Conservation (phyloP, 176 grass and related monocot species). For the Cocos nucifera region DNA sequence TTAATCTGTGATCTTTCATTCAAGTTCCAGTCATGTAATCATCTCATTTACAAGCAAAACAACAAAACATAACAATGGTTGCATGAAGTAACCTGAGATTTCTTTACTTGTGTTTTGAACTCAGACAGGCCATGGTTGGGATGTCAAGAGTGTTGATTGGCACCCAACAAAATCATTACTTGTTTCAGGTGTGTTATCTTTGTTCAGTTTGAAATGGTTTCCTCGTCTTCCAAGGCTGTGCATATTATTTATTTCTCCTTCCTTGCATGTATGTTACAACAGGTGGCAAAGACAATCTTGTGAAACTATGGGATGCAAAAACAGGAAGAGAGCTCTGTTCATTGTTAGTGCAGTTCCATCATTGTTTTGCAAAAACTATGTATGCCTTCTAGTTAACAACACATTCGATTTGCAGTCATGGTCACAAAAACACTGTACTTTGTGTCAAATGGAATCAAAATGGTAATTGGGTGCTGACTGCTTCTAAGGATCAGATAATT, state of each 20-base stretch:
- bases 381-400: constrained; percentile 6
- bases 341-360: constrained; percentile 50
- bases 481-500: constrained; percentile 97
- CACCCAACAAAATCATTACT: constrained; percentile 94
- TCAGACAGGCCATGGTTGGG: constrained; percentile 99
- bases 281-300: constrained; percentile 97
- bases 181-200: constrained; percentile 65
- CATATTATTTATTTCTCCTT: constrained; percentile 3
- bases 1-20: too few relatives aligned
- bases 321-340: constrained; percentile 74
- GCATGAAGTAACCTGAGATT: constrained; percentile 44
- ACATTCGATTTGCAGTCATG: constrained; percentile 59
- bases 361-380: constrained; percentile 9
- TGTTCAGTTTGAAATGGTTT: constrained; percentile 14
- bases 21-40: too few relatives aligned
- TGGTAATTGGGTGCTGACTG: constrained; percentile 96
- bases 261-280: background rate
- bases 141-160: constrained; percentile 88
- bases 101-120: constrained; percentile 44
- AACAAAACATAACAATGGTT: background rate
- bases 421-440: constrained; percentile 96
- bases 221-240: too few relatives aligned
- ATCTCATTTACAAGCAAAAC: too few relatives aligned
- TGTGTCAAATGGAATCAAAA: constrained; percentile 99
- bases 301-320: constrained; percentile 99